Base-by-base conservation (phyloP, 805 yeast species). In the Priceomyces medius region DNA sequence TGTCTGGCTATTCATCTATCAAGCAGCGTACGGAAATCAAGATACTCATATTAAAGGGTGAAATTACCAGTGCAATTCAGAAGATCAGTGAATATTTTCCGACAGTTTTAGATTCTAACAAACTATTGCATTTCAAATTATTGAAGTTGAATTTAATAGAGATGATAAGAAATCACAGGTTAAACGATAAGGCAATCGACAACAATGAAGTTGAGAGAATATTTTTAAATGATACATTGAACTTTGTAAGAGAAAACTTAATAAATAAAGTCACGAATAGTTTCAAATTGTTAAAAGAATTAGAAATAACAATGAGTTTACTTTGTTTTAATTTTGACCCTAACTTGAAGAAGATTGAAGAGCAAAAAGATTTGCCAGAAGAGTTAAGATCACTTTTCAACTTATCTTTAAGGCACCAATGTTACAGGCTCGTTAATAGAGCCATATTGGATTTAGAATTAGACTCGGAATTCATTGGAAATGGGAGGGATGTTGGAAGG, bases 291-390 rank as follows among this genome's bases (percentile, higher is more conserved):
- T 71, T 88, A 61, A 76, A 77, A 41, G 91, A 87, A 48, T 64
- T 89, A 46, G 96, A 90, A 56, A 68, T 82, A 33, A 81, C 95
- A 2, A 86, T 89, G 93, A 88, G 95, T 17, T 68, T 89, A 45
- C 64, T 89, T 27, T 79, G 81, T 51, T 77, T 75, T 54, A 73
- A 74, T 27, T 63, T 66, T 44, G 66, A 63, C 20, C 64, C 73
- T 9, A 38, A 49, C 7, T 37, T 54, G 4, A 57, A 53, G 33
- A 55, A 61, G 31, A 52, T 60, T 6, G 63, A 59, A 20, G 64
- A 68, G 16, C 69, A 66, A 48, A 55, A 58, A 35, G 74, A 65
- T 36, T 55, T 83, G 24, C 89, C 88, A 0, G 63, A 63, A 20
- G 78, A 77, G 46, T 63, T 88, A 47, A 65, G 74, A 34, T 66